Evolutionary conservation across 441 rosid genomes (phyloP).

Genomic region (Francoa sonchifolia): DNA sequence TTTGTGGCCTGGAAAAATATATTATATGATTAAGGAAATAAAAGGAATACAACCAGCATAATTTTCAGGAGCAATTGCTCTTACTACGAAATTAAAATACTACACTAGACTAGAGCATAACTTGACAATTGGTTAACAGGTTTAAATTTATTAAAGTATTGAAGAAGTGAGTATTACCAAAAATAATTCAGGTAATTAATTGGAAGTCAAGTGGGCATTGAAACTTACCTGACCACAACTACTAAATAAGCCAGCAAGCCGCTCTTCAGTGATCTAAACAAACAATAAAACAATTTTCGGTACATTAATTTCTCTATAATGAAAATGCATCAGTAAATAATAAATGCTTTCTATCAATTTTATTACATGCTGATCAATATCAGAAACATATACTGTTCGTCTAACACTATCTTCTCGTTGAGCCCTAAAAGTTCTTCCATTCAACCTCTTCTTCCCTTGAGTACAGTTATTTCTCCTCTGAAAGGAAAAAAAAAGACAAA

Average conservation of each 20-base stretch:
- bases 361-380: slow-evolving; percentile 61
- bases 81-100: too few relatives aligned
- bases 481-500: slow-evolving; percentile 1
- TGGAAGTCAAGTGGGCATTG: too few relatives aligned
- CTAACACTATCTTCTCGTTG: slow-evolving; percentile 55
- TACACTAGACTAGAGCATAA: not conserved
- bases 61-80: too few relatives aligned
- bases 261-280: slow-evolving; percentile 57
- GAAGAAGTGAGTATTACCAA: too few relatives aligned
- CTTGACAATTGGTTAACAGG: not conserved
- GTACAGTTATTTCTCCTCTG: slow-evolving; percentile 42
- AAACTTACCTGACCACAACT: slow-evolving; percentile 55
- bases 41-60: too few relatives aligned
- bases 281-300: not conserved
- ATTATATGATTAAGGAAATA: too few relatives aligned
- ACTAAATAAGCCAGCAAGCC: slow-evolving; percentile 50
- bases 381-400: slow-evolving; percentile 64
- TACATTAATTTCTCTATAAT: not conserved
- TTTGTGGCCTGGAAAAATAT: too few relatives aligned
- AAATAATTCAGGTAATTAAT: too few relatives aligned
- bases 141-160: not conserved
- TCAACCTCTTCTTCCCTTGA: slow-evolving; percentile 43
- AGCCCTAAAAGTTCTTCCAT: slow-evolving; percentile 43
- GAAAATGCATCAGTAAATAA: too few relatives aligned
- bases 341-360: too few relatives aligned